Conservation (phyloP, 148 eudicot genomes). For the Tetragonia tetragonoides region DNA sequence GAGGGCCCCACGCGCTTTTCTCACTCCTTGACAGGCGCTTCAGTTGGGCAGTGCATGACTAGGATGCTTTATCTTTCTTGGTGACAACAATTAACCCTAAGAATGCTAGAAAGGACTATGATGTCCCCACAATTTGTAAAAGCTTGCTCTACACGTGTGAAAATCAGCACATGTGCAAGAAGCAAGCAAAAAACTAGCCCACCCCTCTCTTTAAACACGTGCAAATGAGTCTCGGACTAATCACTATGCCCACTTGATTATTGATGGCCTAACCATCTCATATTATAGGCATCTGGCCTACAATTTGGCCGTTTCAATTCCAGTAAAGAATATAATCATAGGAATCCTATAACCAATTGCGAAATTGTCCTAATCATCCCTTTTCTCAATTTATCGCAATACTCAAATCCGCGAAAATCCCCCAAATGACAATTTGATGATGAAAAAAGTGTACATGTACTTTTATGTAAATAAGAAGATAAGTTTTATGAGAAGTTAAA, state of each 20-base stretch:
- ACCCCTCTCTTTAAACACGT: conserved; percentile 16
- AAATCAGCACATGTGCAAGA: conserved; percentile 3
- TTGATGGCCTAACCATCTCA: conserved; percentile 22
- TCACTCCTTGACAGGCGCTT: conserved; percentile 24
- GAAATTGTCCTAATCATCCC: conserved; percentile 5
- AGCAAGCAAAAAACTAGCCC: not conserved
- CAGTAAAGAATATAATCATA: conserved; percentile 28
- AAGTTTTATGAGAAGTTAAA: conserved; percentile 1
- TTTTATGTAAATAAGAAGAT: not conserved
- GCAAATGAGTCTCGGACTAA: conserved; percentile 12
- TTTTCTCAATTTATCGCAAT: not conserved
- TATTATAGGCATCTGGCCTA: conserved; percentile 17
- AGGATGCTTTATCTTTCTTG: conserved; percentile 23
- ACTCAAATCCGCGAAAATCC: conserved; percentile 9
- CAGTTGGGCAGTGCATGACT: conserved; percentile 27
- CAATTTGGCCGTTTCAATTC: conserved; percentile 12
- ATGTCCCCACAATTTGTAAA: conserved; percentile 9
- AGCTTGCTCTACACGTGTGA: conserved; percentile 22
- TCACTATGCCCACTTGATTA: not conserved
- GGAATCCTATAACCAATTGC: conserved; percentile 4
- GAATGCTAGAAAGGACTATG: conserved; percentile 14
- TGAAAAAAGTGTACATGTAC: not conserved
- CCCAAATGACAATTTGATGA: not conserved
- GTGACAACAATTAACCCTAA: conserved; percentile 21
- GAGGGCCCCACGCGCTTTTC: conserved; percentile 31